Base-by-base conservation (phyloP, 371 early-diverging fungal species). In the Nematocida parisii region DNA sequence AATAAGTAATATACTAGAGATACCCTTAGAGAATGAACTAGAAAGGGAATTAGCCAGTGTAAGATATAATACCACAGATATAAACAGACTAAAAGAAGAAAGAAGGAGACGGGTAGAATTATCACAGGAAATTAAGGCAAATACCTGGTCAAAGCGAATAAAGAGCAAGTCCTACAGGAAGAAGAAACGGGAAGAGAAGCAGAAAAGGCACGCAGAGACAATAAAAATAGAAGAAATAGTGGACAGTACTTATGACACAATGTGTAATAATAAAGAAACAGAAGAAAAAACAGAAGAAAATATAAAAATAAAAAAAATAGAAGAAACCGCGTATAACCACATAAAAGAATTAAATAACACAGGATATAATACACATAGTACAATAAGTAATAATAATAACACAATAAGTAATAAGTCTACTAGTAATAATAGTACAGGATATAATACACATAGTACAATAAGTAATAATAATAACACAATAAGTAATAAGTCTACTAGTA, bases 121-220 rank as follows among this genome's bases (percentile, higher is more conserved):
- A 46, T 24, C 61, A 9, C 64, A 82, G n/a, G 82, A 83, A 72
- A 83, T 80, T 22, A 71, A 46, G 54, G 84, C 85, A 68, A 87
- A 85, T 82, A 46, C 72, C 33, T 71, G 84, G 71, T 73, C 81
- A 40, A 86, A 86, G 33, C 82, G 71, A 52, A 87, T 87, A 15
- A 87, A 87, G 61, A 87, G 87, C 71, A 84, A 83, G 70, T 45
- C 70, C 5, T 85, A 81, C 70, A 75, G 86, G 75, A 85, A 80
- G 68, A 22, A 54, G 1, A 44, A 67, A 39, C 75, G 85, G 71
- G 68, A 70, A 45, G 81, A 62, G 4, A 71, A 81, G 33, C 66
- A 82, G 61, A 67, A 44, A 40, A 47, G 39, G 40, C n/a, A n/a
- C 2, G 58, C 64, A n/a, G 47, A 58, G 47, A 56, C 20, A 44